Base-by-base conservation (phyloP, 345 rosid species). In the Mangifera indica region DNA sequence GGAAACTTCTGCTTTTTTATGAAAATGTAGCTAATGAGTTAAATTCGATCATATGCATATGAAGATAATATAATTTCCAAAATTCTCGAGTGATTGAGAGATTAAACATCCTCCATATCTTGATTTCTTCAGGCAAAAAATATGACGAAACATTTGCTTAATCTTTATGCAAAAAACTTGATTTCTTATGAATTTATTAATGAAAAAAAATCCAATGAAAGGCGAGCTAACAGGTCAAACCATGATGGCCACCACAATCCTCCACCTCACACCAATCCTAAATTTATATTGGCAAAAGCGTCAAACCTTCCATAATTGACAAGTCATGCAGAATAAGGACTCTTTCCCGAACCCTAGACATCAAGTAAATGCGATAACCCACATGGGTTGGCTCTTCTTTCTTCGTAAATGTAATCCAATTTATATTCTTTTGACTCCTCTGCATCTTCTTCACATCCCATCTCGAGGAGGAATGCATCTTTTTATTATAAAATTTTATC, bases 221-320 rank as follows among this genome's bases (percentile, higher is more conserved):
- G 78, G 24, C 60, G 74, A 88, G 85, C 71, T 75, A 48, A 69
- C 13, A 32, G 48, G 13, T 34, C 61, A 40, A 79, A 67, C 61
- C 70, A 78, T 80, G 79, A 83, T 72, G 73, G 67, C 75, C 76
- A 68, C 87, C 86, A 79, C 72, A 69, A 64, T 21, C 70, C 32
- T 82, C 85, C 87, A 77, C 84, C 29, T 85, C 79, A 73, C 37
- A 66, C 21, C 54, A 69, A 45, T 57, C 57, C 57, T 72, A 67
- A 66, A 54, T 83, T 82, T 75, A 72, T 57, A 32, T 37, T 52
- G 54, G 81, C 70, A 55, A 21, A 76, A 55, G 71, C 53, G 61
- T 40, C 54, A 46, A 76, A 73, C 84, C 70, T 89, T 84, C 97
- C 93, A 81, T 26, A 86, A 80, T 42, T 84, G 45, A 96, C 18